Evolutionary conservation across 139 green algal species (phyloP), one percentile per base, ranked within the genome.

Genomic region (Edaphochlamys debaryana): DNA sequence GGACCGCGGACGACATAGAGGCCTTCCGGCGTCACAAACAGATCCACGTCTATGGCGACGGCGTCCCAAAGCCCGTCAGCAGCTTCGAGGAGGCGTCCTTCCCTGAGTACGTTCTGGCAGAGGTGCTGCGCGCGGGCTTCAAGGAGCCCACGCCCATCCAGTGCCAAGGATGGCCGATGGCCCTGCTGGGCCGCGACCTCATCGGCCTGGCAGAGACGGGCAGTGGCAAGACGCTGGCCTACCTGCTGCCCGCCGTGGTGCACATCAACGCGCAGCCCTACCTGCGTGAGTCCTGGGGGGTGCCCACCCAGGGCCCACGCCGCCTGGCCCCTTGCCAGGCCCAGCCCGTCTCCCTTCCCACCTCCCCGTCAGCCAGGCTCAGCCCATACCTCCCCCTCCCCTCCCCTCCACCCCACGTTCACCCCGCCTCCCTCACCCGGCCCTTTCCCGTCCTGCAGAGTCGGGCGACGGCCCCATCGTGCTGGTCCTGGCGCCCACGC

Each of bases 181-280:
- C 95, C 0, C 87, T 98, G 80, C 69, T 95, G 71, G 95, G 95
- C 2, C 82, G 94, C 19, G 95, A 98, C 88, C 86, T 98, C 29
- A 91, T 98, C 3, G 93, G 94, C 36, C 87, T 98, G 37, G 95
- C 95, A 3, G 94, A 98, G 86, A 98, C 95, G 45, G 95, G 95
- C 4, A 96, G 90, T 29, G 95, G 95, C 66, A 98, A 98, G 84
- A 98, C 95, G 3, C 84, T 98, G 22, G 94, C 95, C 23, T 98
- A 97, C 79, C 89, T 98, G 52, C 90, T 98, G 54, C 95, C 95
- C 19, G 94, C 94, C 6, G 85, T 98, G 20, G 93, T 98, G 42
- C 95, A 98, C 90, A 97, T 97, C 89, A 99, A 98, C 80, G 96
- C 96, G 5, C 96, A 98, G 90, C 95, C 95, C 3, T 96, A 95